These are phyloP conservation scores for Helenozyma baotianmanensis DNA, from an alignment of 805 yeast species.

Conservation along the genomic window DNA sequence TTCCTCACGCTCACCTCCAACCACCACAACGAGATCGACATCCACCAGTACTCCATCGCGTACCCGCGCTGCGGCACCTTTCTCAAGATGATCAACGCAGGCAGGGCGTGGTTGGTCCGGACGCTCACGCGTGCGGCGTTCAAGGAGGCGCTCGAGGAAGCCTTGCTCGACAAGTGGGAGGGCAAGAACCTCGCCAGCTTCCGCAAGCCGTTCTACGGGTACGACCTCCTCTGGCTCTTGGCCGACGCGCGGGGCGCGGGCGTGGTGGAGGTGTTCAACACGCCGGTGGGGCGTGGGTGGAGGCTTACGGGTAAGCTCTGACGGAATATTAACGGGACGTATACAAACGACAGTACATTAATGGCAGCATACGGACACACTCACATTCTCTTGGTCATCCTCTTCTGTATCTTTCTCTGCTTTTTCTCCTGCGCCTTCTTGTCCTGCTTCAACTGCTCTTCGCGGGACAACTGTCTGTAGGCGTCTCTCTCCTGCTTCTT, in stretches of 20 bases:
- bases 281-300: slow-evolving; percentile 58
- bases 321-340: not conserved
- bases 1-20: slow-evolving; percentile 43
- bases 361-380: not conserved
- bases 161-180: slow-evolving; percentile 43
- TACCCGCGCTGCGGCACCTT: slow-evolving; percentile 50
- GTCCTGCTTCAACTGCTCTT: slow-evolving; percentile 74
- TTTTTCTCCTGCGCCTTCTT: slow-evolving; percentile 78
- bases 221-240: slow-evolving; percentile 45
- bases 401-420: slow-evolving; percentile 66
- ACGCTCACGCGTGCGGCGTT: slow-evolving; percentile 31
- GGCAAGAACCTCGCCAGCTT: slow-evolving; percentile 37
- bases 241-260: slow-evolving; percentile 53
- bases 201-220: slow-evolving; percentile 47
- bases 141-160: slow-evolving; percentile 42
- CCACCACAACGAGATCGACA: slow-evolving; percentile 39
- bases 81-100: slow-evolving; percentile 39
- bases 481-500: slow-evolving; percentile 61
- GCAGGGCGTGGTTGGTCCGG: slow-evolving; percentile 43
- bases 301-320: slow-evolving; percentile 46
- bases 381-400: slow-evolving; percentile 46
- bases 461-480: slow-evolving; percentile 56
- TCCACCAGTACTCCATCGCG: slow-evolving; percentile 37
- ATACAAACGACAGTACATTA: not conserved
- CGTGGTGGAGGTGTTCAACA: slow-evolving; percentile 45